Evolutionary conservation across 305 asterid species (phyloP).

Genomic region (Ilex paraguariensis): DNA sequence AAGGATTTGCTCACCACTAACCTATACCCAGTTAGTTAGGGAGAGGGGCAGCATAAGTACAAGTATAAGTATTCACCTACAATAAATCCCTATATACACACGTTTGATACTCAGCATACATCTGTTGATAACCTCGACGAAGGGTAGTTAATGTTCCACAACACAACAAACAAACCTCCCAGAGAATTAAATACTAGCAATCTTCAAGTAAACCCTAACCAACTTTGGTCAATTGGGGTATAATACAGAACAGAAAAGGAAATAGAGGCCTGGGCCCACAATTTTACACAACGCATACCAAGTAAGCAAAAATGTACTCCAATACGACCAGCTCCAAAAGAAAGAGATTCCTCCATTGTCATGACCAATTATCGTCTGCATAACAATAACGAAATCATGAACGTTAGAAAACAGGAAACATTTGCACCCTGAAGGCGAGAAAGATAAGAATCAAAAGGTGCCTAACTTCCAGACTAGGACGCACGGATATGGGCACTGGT

Average conservation of each 20-base stretch:
- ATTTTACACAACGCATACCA: slow-evolving; percentile 48
- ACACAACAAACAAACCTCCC: neutral
- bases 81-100: too few relatives aligned
- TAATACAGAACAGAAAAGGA: neutral
- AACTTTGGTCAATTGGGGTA: neutral
- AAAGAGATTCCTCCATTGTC: slow-evolving; percentile 88
- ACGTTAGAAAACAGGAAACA: neutral
- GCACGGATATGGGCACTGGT: too few relatives aligned
- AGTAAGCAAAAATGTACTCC: slow-evolving; percentile 98
- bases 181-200: neutral
- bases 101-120: neutral
- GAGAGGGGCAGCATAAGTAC: too few relatives aligned
- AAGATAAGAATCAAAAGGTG: too few relatives aligned
- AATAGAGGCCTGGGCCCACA: slow-evolving; percentile 1
- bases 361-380: slow-evolving; percentile 76
- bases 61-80: too few relatives aligned
- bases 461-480: too few relatives aligned
- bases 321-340: slow-evolving; percentile 99
- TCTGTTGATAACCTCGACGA: too few relatives aligned
- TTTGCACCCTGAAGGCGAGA: too few relatives aligned
- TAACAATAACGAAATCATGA: slow-evolving; percentile 17
- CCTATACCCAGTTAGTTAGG: too few relatives aligned
- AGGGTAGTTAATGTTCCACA: too few relatives aligned
- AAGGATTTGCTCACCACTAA: too few relatives aligned
- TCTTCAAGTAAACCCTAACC: neutral